phyloP scores from a whole-genome alignment of 306 rosid genomes.

The Echinosophora koreensis region DNA sequence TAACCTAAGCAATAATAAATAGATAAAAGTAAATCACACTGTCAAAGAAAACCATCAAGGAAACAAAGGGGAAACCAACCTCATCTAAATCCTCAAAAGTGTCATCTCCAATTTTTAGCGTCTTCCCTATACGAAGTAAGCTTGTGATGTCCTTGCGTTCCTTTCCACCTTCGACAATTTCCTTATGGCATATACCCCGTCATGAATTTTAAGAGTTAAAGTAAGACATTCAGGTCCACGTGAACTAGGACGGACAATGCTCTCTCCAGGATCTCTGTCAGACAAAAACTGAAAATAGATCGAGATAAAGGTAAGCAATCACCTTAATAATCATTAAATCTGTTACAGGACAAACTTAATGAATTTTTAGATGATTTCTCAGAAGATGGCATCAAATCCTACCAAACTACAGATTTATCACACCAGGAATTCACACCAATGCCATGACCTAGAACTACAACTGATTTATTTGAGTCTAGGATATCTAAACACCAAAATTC shows the following conservation, averaged over 20 bases:
- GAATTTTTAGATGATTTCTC: constrained; percentile 8
- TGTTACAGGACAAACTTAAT: neutral
- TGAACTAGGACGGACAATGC: constrained; percentile 92
- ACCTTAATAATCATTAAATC: constrained; percentile 10
- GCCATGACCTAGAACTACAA: constrained; percentile 26
- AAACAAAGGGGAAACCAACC: constrained; percentile 55
- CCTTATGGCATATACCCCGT: constrained; percentile 99
- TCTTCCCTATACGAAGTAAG: constrained; percentile 94
- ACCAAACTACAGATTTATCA: constrained; percentile 23
- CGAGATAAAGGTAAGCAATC: constrained; percentile 25
- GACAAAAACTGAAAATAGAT: constrained; percentile 73
- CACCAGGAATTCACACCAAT: constrained; percentile 19
- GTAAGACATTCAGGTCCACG: constrained; percentile 95
- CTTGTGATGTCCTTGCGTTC: constrained; percentile 96
- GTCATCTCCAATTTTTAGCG: constrained; percentile 96
- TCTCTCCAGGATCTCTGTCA: constrained; percentile 98
- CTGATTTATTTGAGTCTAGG: constrained; percentile 17
- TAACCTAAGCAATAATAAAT: constrained; percentile 67
- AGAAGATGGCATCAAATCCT: constrained; percentile 15
- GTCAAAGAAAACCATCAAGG: constrained; percentile 25
- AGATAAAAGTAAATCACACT: neutral
- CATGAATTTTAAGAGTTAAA: constrained; percentile 87
- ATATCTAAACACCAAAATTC: constrained; percentile 15
- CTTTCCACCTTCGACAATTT: constrained; percentile 96
- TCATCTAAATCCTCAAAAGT: constrained; percentile 98